Evolutionary conservation across 75 land plant species (phyloP).

Genomic region (Pseudotsuga menziesii): DNA sequence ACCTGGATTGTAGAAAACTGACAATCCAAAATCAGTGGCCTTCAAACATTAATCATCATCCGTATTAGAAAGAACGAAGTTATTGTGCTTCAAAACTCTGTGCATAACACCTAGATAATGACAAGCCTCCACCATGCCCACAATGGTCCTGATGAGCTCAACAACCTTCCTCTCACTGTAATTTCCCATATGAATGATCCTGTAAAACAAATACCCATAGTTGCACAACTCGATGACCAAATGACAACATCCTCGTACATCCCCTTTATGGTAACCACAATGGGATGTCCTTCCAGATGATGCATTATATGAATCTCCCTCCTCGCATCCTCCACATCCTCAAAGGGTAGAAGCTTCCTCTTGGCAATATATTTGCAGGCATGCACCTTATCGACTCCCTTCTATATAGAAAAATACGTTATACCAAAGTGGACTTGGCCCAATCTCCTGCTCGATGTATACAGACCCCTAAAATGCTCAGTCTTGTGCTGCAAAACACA

Average conservation of each 20-base stretch:
- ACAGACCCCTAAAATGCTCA: slow-evolving; percentile 51
- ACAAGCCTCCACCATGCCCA: slow-evolving; percentile 65
- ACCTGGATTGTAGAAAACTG: slow-evolving; percentile 85
- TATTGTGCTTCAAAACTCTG: slow-evolving; percentile 85
- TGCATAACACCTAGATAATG: slow-evolving; percentile 83
- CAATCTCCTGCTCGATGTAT: too few species aligned
- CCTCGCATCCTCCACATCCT: slow-evolving; percentile 91
- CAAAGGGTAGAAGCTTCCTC: slow-evolving; percentile 62
- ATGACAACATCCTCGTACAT: slow-evolving; percentile 78
- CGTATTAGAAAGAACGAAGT: slow-evolving; percentile 52
- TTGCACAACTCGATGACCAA: slow-evolving; percentile 85
- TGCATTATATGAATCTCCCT: slow-evolving; percentile 97
- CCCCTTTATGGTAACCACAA: slow-evolving; percentile 73
- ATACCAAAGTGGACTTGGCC: slow-evolving; percentile 68
- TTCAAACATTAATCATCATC: slow-evolving; percentile 67
- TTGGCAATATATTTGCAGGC: slow-evolving; percentile 72
- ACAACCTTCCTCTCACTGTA: slow-evolving; percentile 83
- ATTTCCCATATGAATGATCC: slow-evolving; percentile 80
- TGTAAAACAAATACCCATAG: slow-evolving; percentile 86
- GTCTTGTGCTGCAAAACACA: slow-evolving; percentile 57
- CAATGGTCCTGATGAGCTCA: slow-evolving; percentile 56
- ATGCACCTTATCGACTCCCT: slow-evolving; percentile 19
- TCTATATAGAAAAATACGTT: slow-evolving; percentile 42
- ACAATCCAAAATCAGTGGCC: slow-evolving; percentile 80
- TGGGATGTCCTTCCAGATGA: slow-evolving; percentile 74